phyloP scores from a whole-genome alignment of 1,284 basidiomycete genomes.

The Cryptococcus depauperatus region DNA sequence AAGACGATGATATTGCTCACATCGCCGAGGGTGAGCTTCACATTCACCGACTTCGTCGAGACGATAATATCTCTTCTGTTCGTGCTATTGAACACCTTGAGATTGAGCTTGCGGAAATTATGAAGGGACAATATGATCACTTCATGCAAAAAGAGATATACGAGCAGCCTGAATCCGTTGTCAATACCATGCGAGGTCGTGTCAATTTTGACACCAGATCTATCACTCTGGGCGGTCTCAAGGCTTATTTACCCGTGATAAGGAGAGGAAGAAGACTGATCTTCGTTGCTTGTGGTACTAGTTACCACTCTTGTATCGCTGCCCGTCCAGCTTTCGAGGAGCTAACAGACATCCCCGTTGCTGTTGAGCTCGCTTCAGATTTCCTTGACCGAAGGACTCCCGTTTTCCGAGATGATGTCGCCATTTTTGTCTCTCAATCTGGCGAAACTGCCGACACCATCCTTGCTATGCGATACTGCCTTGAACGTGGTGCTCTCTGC shows the following conservation, averaged over 20 bases:
- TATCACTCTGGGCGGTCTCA: conserved; percentile 91
- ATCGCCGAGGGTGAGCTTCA: conserved; percentile 94
- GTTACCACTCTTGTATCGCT: conserved; percentile 94
- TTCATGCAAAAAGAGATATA: conserved; percentile 99
- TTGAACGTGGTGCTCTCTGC: conserved; percentile 92
- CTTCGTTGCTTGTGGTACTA: conserved; percentile 95
- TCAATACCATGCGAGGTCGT: conserved; percentile 99
- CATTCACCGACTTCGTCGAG: conserved; percentile 94
- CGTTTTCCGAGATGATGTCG: conserved; percentile 98
- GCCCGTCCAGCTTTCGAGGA: conserved; percentile 93
- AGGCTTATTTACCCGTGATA: conserved; percentile 79
- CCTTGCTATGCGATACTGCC: conserved; percentile 88
- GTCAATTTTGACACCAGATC: conserved; percentile 94
- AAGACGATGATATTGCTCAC: conserved; percentile 99
- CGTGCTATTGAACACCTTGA: conserved; percentile 98
- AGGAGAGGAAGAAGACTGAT: conserved; percentile 89
- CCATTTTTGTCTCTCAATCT: conserved; percentile 93
- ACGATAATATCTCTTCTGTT: conserved; percentile 69
- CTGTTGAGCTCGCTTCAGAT: conserved; percentile 90
- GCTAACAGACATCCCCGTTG: conserved; percentile 96
- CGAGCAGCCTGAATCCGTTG: conserved; percentile 98
- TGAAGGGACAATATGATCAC: conserved; percentile 99
- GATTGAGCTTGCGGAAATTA: conserved; percentile 98
- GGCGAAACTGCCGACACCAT: conserved; percentile 99
- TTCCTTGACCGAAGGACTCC: conserved; percentile 98